Evolutionary conservation across 352 stramenopile genomes (phyloP).

Genomic region (Thalassiosira mediterranea): DNA sequence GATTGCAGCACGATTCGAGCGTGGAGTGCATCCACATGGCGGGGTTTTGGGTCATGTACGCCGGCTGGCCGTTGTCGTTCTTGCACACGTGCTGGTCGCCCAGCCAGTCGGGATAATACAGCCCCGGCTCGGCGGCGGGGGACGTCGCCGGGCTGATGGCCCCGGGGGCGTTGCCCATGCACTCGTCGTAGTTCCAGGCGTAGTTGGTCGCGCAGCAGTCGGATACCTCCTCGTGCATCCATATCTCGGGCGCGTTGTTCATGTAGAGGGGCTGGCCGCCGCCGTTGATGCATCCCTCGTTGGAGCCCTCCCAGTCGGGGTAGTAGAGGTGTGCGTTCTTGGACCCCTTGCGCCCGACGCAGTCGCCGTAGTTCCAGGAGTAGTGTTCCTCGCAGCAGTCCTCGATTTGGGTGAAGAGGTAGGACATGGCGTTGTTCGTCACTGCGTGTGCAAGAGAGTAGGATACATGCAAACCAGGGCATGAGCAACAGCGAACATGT

Average conservation of each 20-base stretch:
- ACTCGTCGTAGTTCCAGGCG: background rate
- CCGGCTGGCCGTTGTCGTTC: background rate
- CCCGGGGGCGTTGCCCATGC: background rate
- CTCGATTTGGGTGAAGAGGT: too few relatives aligned
- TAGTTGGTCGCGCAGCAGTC: conserved; percentile 1
- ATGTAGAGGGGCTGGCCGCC: conserved; percentile 8
- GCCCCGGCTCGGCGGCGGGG: background rate
- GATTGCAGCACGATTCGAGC: background rate
- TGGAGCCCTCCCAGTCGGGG: too few relatives aligned
- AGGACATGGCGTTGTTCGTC: too few relatives aligned
- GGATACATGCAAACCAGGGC: too few relatives aligned
- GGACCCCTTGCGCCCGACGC: too few relatives aligned
- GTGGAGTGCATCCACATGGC: background rate
- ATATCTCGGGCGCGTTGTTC: conserved; percentile 1
- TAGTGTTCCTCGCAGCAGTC: too few relatives aligned
- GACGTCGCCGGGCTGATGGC: background rate
- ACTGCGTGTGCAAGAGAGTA: too few relatives aligned
- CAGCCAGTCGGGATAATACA: background rate
- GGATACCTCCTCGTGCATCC: background rate
- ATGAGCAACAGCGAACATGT: too few relatives aligned
- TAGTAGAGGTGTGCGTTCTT: too few relatives aligned
- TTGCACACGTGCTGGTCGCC: background rate
- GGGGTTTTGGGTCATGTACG: background rate
- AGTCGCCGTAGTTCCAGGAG: too few relatives aligned
- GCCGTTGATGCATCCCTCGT: conserved; percentile 8